Percentiles rank a stretch among this genome's conserved stretches.
These are phyloP conservation scores for Amyloporia xantha DNA, from an alignment of 768 basidiomycete species.

Conservation along the genomic window DNA sequence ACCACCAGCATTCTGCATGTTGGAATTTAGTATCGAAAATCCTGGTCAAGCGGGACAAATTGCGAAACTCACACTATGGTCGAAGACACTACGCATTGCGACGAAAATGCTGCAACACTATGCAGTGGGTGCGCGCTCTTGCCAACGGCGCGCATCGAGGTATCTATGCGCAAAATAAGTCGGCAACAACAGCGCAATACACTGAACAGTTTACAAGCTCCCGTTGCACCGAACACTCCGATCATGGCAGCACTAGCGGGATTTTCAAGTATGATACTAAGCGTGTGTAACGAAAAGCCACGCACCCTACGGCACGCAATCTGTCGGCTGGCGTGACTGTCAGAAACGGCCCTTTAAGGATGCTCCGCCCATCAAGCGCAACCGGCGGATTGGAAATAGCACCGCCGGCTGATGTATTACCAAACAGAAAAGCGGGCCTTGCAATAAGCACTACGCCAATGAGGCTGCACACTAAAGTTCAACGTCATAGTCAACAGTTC, in stretches of 20 bases:
- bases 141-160: conserved; percentile 61
- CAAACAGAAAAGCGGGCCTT: conserved; percentile 70
- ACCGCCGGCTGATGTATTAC: conserved; percentile 15
- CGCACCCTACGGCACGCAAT: conserved; percentile 54
- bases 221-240: conserved; percentile 56
- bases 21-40: not conserved
- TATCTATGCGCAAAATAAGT: conserved; percentile 32
- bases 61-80: conserved; percentile 23
- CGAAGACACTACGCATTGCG: conserved; percentile 40
- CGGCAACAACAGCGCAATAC: not conserved
- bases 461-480: conserved; percentile 63
- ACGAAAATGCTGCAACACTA: conserved; percentile 58
- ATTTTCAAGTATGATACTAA: too few species aligned
- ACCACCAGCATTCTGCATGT: conserved; percentile 35
- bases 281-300: too few species aligned
- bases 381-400: not conserved
- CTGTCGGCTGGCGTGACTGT: conserved; percentile 22
- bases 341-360: not conserved
- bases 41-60: too few species aligned
- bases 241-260: conserved; percentile 52
- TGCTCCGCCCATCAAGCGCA: not conserved
- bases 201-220: conserved; percentile 46
- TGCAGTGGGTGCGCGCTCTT: conserved; percentile 73
- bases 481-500: not conserved
- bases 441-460: conserved; percentile 78